These are phyloP conservation scores for Sporothrix variecibatus DNA, from an alignment of 2,329 filamentous ascomycete species.

Conservation along the genomic window DNA sequence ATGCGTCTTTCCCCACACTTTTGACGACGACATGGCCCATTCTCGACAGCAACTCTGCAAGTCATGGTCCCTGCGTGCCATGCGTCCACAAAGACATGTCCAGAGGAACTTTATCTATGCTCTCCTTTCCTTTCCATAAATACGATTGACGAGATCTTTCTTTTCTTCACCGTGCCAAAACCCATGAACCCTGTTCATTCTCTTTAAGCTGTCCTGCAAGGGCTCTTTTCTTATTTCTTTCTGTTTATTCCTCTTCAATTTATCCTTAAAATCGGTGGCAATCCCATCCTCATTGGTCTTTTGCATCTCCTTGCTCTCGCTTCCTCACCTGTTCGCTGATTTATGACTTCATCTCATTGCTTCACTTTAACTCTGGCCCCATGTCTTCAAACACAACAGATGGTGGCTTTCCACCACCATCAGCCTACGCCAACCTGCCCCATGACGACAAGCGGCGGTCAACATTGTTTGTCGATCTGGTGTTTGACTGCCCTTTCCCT, in stretches of 20 bases:
- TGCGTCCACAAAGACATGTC: not conserved
- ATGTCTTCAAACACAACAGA: conserved; percentile 16
- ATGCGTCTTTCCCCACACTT: not conserved
- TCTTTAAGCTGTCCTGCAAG: not conserved
- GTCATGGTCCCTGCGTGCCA: conserved; percentile 9
- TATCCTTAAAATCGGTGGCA: not conserved
- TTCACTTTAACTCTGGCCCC: not conserved
- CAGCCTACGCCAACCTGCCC: not conserved
- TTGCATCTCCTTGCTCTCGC: not conserved
- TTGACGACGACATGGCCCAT: not conserved
- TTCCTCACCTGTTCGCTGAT: not conserved
- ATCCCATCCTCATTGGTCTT: not conserved
- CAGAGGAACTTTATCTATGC: not conserved
- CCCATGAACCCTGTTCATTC: conserved; percentile 6
- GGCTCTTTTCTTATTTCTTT: not conserved
- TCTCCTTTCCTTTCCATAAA: not conserved
- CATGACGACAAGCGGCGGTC: conserved; percentile 23
- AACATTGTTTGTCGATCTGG: conserved; percentile 31
- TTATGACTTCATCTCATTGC: not conserved
- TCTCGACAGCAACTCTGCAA: not conserved
- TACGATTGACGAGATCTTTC: conserved; percentile 5
- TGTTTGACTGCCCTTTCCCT: conserved; percentile 29
- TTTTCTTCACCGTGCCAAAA: not conserved
- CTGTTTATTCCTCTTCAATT: not conserved
- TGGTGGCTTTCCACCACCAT: not conserved